Conservation (phyloP, 1,139 yeast genomes). For the Debaryomyces coudertii region DNA sequence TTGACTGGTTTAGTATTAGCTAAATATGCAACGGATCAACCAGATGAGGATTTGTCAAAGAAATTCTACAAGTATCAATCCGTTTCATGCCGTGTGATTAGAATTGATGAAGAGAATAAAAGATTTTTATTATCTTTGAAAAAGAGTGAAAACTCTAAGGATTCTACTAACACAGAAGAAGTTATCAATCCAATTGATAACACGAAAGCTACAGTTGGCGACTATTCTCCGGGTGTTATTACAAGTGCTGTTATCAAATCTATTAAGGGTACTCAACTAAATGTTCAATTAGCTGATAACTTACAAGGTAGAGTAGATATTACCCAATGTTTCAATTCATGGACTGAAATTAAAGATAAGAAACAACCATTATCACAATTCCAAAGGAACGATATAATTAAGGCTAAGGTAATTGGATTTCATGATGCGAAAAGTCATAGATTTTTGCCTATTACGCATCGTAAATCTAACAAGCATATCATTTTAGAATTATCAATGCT, state of each 20-base stretch:
- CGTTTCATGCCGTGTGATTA: constrained; percentile 63
- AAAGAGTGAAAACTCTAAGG: constrained; percentile 26
- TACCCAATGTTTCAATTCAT: constrained; percentile 64
- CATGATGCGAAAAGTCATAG: constrained; percentile 75
- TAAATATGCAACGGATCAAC: constrained; percentile 64
- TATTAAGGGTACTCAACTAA: constrained; percentile 74
- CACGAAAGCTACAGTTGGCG: constrained; percentile 49
- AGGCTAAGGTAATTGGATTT: constrained; percentile 73
- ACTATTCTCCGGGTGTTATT: constrained; percentile 59
- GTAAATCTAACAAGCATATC: constrained; percentile 52
- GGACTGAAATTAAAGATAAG: constrained; percentile 58
- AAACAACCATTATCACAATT: constrained; percentile 64
- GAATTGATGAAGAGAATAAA: constrained; percentile 66
- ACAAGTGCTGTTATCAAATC: constrained; percentile 65
- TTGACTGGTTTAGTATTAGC: constrained; percentile 85
- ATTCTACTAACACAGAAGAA: constrained; percentile 27
- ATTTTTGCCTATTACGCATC: constrained; percentile 70
- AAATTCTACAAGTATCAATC: constrained; percentile 68
- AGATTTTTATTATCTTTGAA: constrained; percentile 70
- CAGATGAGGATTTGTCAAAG: constrained; percentile 57
- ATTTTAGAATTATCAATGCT: constrained; percentile 70
- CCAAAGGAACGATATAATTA: constrained; percentile 58
- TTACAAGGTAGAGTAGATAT: constrained; percentile 81
- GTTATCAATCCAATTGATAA: constrained; percentile 63
- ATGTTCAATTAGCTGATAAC: constrained; percentile 76